These are phyloP conservation scores for Limnomonas spitsbergensis DNA, from an alignment of 139 green algal genomes.

Conservation along the genomic window DNA sequence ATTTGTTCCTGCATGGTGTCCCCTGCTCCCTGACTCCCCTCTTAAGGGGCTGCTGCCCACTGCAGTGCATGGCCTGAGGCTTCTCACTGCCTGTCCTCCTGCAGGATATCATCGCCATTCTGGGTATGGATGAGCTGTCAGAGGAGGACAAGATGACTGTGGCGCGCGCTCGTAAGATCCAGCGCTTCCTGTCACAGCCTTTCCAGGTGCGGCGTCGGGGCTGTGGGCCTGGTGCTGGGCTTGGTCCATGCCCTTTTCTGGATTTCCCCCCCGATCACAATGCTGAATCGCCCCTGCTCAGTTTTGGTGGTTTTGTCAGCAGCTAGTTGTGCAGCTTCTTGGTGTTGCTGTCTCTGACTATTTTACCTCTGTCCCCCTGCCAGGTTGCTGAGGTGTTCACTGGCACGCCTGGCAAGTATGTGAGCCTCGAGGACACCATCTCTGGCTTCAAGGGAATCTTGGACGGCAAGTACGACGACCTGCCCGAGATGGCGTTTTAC, in stretches of 20 bases:
- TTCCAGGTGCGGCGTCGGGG: conserved; percentile 74
- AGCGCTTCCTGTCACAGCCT: conserved; percentile 97
- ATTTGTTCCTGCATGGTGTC: too few species aligned
- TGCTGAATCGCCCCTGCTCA: too few species aligned
- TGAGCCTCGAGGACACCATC: conserved; percentile 93
- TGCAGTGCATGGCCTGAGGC: too few species aligned
- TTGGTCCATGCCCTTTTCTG: too few species aligned
- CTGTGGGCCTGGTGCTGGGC: too few species aligned
- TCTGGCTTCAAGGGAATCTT: conserved; percentile 86
- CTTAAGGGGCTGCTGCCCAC: too few species aligned
- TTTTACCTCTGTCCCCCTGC: background rate
- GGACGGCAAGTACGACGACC: conserved; percentile 94
- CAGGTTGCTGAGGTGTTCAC: conserved; percentile 98
- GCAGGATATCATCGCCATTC: conserved; percentile 99
- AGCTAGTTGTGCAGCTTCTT: too few species aligned
- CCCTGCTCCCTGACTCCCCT: too few species aligned
- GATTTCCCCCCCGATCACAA: too few species aligned
- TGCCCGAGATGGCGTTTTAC: conserved; percentile 99
- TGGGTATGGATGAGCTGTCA: conserved; percentile 99
- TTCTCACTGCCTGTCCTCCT: too few species aligned
- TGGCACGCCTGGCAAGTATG: conserved; percentile 94
- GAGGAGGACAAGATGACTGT: conserved; percentile 99
- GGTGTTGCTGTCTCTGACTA: background rate
- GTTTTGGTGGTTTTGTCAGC: too few species aligned
- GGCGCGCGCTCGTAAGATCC: conserved; percentile 95